Evolutionary conservation across 768 basidiomycete genomes (phyloP).

Genomic region (Rubroboletus satanas): DNA sequence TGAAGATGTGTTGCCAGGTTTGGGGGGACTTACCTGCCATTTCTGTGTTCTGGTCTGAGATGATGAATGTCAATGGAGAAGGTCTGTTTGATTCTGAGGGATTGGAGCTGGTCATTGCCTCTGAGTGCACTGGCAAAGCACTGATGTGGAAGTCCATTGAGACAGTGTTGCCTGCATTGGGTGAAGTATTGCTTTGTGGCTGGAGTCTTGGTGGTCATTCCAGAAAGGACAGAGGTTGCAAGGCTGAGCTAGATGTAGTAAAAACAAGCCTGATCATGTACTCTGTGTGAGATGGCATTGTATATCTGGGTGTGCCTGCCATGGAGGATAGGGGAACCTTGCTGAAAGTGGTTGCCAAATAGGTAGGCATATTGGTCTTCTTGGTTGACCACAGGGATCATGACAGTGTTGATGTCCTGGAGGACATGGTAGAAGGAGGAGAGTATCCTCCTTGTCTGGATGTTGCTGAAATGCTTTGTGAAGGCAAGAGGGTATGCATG

Average conservation of each 20-base stretch:
- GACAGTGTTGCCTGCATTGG: not conserved
- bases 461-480: too few species aligned
- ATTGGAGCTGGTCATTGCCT: not conserved
- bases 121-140: not conserved
- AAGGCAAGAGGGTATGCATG: too few species aligned
- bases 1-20: too few species aligned
- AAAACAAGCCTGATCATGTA: not conserved
- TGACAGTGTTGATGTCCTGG: too few species aligned
- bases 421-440: too few species aligned
- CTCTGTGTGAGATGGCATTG: not conserved
- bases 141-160: not conserved
- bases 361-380: too few species aligned
- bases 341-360: too few species aligned
- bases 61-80: not conserved
- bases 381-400: too few species aligned
- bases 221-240: not conserved
- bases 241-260: constrained; percentile 5
- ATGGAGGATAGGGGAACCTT: not conserved
- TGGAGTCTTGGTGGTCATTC: not conserved
- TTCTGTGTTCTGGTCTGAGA: not conserved
- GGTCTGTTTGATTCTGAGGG: not conserved
- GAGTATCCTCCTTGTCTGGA: too few species aligned
- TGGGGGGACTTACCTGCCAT: not conserved
- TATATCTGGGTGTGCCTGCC: not conserved
- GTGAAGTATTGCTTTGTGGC: not conserved